Evolutionary conservation across 2,329 filamentous ascomycete genomes (phyloP).

Genomic region (Dryadomyces sulphureus): DNA sequence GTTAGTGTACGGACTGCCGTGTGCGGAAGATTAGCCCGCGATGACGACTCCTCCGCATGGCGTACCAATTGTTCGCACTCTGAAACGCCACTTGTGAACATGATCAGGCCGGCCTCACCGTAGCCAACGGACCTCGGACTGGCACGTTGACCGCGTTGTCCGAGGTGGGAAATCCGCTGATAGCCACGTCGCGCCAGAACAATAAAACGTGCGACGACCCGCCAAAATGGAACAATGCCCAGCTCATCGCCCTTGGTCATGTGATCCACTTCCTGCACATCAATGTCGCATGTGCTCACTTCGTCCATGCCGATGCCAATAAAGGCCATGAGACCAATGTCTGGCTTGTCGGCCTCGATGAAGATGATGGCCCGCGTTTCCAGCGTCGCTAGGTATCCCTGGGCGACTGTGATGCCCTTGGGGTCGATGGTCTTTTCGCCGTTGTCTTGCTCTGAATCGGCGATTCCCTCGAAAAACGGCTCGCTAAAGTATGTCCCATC

Average conservation of each 20-base stretch:
- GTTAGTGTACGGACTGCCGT: no score
- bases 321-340: conserved; percentile 55
- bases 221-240: conserved; percentile 73
- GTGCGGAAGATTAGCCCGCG: no score
- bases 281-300: conserved; percentile 59
- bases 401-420: conserved; percentile 32
- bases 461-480: conserved; percentile 23
- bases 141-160: conserved; percentile 18
- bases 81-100: neutral
- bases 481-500: conserved; percentile 58
- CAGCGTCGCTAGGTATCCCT: conserved; percentile 53
- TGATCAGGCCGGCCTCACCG: conserved; percentile 8
- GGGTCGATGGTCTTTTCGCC: conserved; percentile 22
- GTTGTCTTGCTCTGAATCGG: conserved; percentile 7
- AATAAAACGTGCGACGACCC: conserved; percentile 56
- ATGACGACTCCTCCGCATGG: no score
- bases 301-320: conserved; percentile 65
- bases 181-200: conserved; percentile 41
- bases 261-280: conserved; percentile 48
- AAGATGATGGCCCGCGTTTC: conserved; percentile 57
- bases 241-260: conserved; percentile 56
- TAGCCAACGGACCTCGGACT: conserved; percentile 17
- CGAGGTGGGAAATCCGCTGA: conserved; percentile 22
- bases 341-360: conserved; percentile 52
- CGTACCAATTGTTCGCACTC: no score